phyloP scores from a whole-genome alignment of 192 early-diverging fungal species.

The Backusella australiensis region DNA sequence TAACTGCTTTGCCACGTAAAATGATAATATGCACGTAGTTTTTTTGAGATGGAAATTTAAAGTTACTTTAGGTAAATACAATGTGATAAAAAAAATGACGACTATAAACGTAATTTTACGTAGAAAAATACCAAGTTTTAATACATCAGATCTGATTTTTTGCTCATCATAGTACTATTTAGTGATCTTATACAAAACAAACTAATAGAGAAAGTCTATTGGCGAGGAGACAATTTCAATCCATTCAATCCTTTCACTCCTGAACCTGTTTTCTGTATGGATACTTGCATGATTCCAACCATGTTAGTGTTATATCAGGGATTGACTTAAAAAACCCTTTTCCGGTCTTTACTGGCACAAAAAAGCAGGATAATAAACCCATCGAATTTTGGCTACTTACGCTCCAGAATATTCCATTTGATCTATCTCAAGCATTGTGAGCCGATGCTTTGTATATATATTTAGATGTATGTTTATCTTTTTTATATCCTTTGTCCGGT shows the following conservation, averaged over 20 bases:
- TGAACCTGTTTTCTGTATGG: constrained; percentile 1
- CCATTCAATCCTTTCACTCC: background rate
- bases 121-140: background rate
- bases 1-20: background rate
- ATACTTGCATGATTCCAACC: background rate
- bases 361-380: background rate
- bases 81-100: background rate
- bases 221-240: background rate
- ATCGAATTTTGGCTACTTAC: background rate
- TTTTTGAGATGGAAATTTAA: background rate
- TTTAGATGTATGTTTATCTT: no score
- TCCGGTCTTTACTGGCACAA: background rate
- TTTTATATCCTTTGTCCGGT: no score
- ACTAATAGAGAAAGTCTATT: background rate
- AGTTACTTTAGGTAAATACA: background rate
- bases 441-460: no score
- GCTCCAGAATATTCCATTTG: no score
- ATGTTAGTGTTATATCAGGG: background rate
- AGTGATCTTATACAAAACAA: background rate
- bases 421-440: no score
- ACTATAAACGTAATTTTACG: background rate
- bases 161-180: background rate
- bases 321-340: background rate
- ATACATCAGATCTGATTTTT: no score
- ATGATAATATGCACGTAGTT: background rate